phyloP scores from a whole-genome alignment of 495 filamentous ascomycete genomes.

The Paragyromitra xinjiangensis region DNA sequence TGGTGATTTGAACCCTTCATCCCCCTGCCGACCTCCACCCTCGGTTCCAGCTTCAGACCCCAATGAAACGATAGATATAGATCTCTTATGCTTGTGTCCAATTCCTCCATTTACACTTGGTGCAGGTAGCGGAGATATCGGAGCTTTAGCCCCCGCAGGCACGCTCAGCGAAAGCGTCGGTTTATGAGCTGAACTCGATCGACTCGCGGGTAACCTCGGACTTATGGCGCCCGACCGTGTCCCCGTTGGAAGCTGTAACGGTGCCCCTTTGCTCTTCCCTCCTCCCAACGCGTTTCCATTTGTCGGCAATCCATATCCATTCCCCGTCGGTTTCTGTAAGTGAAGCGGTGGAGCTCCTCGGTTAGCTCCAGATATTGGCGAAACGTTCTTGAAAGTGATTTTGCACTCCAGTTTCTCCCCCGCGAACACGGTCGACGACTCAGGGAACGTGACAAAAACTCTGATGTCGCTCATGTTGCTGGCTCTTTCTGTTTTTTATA shows the following conservation, averaged over 20 bases:
- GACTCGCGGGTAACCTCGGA: slow-evolving; percentile 52
- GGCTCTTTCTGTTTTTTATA: slow-evolving; percentile 15
- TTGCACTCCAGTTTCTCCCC: slow-evolving; percentile 93
- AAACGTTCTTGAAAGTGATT: slow-evolving; percentile 94
- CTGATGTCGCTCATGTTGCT: slow-evolving; percentile 69
- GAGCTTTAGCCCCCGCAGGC: slow-evolving; percentile 37
- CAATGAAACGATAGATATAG: slow-evolving; percentile 94
- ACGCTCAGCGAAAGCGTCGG: slow-evolving; percentile 55
- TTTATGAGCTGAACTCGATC: slow-evolving; percentile 62
- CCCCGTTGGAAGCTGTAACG: slow-evolving; percentile 53
- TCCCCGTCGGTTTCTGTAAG: slow-evolving; percentile 38
- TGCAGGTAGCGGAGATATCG: slow-evolving; percentile 41
- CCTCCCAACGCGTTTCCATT: slow-evolving; percentile 42
- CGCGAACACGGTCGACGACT: slow-evolving; percentile 88
- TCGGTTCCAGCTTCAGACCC: slow-evolving; percentile 67
- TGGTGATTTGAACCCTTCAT: slow-evolving; percentile 52
- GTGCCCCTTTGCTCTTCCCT: slow-evolving; percentile 49
- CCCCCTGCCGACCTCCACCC: slow-evolving; percentile 59
- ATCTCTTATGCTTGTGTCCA: slow-evolving; percentile 72
- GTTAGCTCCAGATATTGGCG: slow-evolving; percentile 58
- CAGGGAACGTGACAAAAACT: slow-evolving; percentile 86
- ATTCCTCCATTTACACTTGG: slow-evolving; percentile 18
- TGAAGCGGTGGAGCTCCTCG: slow-evolving; percentile 41
- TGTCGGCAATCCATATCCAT: slow-evolving; percentile 35
- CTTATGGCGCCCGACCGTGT: slow-evolving; percentile 39